Evolutionary conservation across 495 filamentous ascomycete genomes (phyloP), one percentile per base, ranked within the genome.

Genomic region (Penicillium taxi): DNA sequence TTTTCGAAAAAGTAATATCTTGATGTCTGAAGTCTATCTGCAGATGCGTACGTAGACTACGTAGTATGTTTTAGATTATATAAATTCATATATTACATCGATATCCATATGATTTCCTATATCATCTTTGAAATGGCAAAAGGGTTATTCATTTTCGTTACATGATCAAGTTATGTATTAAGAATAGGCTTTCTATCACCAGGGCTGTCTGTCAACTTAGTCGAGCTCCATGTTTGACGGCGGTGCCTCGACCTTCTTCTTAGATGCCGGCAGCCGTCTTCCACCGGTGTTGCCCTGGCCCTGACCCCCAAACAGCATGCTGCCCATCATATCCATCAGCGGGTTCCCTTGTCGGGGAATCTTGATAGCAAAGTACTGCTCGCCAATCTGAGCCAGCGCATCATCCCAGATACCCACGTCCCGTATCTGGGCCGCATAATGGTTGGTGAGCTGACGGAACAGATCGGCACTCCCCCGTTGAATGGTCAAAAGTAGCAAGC

Each of bases 331-430:
- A 50, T 96, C 93, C 50, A 96, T 72, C 47, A 96, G 56, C 6
- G 87, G 88, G 54, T 95, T 96, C 26, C 80, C 80, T 63, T 90
- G 84, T 32, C 81, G 70, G 19, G 86, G 89, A 44, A 88, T 77
- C 69, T 81, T 81, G 53, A 99, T 95, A n/a, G 75, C 80, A 58
- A 96, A 99, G 64, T 96, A 99, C 74, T 91, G 89, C 72, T 96
- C 89, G 26, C 83, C 91, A 45, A 96, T 78, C 56, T 84, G 78
- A 26, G 84, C 81, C 46, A 96, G 64, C 14, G 84, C 75, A 53
- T 91, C 87, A 26, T 87, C 81, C 87, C 91, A 96, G 16, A 66
- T 65, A 1, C 68, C 71, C 3, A 80, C 63, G 44, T 95, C 93
- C 41, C 72, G 74, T 24, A 96, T 73, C 36, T 90, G 76, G 3